Base-by-base conservation (phyloP, 225 moss, liverwort and hornwort species). In the Pleurozium schreberi region DNA sequence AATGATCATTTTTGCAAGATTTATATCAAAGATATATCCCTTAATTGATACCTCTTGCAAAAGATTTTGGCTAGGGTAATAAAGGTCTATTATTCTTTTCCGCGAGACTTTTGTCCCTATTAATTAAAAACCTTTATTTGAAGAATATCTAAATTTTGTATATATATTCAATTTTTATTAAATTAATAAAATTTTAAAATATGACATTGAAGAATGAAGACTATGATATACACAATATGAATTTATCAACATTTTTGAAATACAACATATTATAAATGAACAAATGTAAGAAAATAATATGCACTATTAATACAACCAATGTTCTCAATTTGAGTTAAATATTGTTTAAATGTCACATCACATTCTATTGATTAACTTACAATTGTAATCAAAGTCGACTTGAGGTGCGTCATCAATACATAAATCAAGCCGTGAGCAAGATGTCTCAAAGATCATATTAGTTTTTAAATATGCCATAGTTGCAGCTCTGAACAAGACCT, bases 401-500 rank as follows among this genome's bases (percentile, higher is more conserved):
- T 87, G 86, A 89, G 93, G 92, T 61, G 90, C 88, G 70, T 92
- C 91, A 83, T 78, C 77, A 80, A 90, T 93, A 82, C 91, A 92
- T 87, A 96, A 87, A 85, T 89, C 85, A 60, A 92, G 92, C 30
- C 86, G 88, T 83, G 91, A 88, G 68, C 91, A 88, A 75, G 91
- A 88, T 0, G 84, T 95, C 85, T 93, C 93, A 90, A 92, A 92
- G 55, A 89, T 87, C 90, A 81, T 85, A 86, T 86, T 91, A 86
- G 86, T 55, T 85, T 93, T 93, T 58, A 92, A 80, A 67, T 67
- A 93, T 92, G 89, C 76, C 92, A 89, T 88, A 50, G 66, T 89
- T 89, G 88, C 26, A 92, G 50, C 92, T 92, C 93, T 93, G 86
- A 92, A 93, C 45, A 61, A 58, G 89, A 92, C 89, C 90, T 93